These are phyloP conservation scores for Tolypocladium nubicola DNA, from an alignment of 2,329 filamentous ascomycete species.

Conservation along the genomic window DNA sequence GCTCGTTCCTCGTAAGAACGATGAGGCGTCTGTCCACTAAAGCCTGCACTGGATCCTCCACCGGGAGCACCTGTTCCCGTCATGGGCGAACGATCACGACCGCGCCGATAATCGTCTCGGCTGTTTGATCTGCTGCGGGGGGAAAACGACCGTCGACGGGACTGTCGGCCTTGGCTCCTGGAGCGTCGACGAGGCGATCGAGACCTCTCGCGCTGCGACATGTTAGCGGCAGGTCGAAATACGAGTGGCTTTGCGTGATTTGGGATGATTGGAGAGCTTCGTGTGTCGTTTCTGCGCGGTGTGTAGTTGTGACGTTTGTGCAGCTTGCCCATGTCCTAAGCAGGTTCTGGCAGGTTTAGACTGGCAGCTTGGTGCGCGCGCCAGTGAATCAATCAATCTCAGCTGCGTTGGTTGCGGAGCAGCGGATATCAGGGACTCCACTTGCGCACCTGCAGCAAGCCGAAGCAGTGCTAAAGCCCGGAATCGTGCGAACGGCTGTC, in stretches of 20 bases:
- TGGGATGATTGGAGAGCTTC: not conserved
- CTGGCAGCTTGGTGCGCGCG: not conserved
- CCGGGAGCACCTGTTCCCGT: slow-evolving; percentile 58
- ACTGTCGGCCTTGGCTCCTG: slow-evolving; percentile 63
- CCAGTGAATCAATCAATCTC: not conserved
- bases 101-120: slow-evolving; percentile 66
- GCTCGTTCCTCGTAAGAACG: slow-evolving; percentile 77
- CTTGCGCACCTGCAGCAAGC: slow-evolving; percentile 2
- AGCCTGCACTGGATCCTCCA: slow-evolving; percentile 60
- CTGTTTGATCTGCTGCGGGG: slow-evolving; percentile 67
- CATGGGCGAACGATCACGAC: slow-evolving; percentile 75
- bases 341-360: not conserved
- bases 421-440: not conserved
- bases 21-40: slow-evolving; percentile 49
- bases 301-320: not conserved
- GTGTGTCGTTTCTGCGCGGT: not conserved
- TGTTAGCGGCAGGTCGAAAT: slow-evolving; percentile 12
- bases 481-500: not conserved
- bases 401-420: not conserved
- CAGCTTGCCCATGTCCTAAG: not conserved
- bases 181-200: slow-evolving; percentile 74
- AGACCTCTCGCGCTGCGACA: slow-evolving; percentile 67
- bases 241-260: not conserved
- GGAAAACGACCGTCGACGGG: slow-evolving; percentile 67
- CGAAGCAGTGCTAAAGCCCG: not conserved